Evolutionary conservation across 1,284 basidiomycete species (phyloP).

Genomic region (Malassezia japonica): DNA sequence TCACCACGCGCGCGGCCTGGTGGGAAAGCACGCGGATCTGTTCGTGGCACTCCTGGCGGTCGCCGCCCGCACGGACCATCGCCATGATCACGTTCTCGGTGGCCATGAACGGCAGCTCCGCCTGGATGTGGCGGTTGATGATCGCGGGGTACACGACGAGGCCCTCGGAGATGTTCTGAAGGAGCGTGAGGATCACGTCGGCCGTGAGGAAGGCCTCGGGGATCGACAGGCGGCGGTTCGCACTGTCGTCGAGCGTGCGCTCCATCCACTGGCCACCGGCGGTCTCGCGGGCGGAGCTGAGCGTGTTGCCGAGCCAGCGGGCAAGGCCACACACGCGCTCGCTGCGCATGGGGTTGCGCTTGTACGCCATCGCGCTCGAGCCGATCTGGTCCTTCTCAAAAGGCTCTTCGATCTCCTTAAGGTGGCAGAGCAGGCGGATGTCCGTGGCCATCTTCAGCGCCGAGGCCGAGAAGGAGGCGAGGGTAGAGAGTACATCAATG

Average conservation of each 20-base stretch:
- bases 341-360: slow-evolving; percentile 97
- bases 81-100: slow-evolving; percentile 99
- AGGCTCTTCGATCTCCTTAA: slow-evolving; percentile 91
- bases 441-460: slow-evolving; percentile 98
- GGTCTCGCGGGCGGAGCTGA: slow-evolving; percentile 51
- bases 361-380: slow-evolving; percentile 93
- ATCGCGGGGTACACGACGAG: slow-evolving; percentile 95
- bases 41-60: slow-evolving; percentile 93
- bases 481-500: slow-evolving; percentile 76
- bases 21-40: slow-evolving; percentile 92
- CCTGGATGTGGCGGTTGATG: slow-evolving; percentile 77
- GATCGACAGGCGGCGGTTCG: slow-evolving; percentile 88
- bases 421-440: slow-evolving; percentile 55
- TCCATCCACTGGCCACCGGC: slow-evolving; percentile 48
- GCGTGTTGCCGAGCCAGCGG: slow-evolving; percentile 60
- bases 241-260: slow-evolving; percentile 55
- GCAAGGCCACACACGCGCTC: slow-evolving; percentile 93
- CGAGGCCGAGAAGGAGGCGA: slow-evolving; percentile 84
- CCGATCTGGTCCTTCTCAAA: slow-evolving; percentile 99
- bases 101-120: slow-evolving; percentile 95
- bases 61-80: slow-evolving; percentile 84
- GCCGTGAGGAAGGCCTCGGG: slow-evolving; percentile 95
- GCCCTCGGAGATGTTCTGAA: slow-evolving; percentile 94
- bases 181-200: slow-evolving; percentile 86
- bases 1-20: slow-evolving; percentile 87